These are phyloP conservation scores for Caloboletus firmus DNA, from an alignment of 1,284 basidiomycete species.

Conservation along the genomic window DNA sequence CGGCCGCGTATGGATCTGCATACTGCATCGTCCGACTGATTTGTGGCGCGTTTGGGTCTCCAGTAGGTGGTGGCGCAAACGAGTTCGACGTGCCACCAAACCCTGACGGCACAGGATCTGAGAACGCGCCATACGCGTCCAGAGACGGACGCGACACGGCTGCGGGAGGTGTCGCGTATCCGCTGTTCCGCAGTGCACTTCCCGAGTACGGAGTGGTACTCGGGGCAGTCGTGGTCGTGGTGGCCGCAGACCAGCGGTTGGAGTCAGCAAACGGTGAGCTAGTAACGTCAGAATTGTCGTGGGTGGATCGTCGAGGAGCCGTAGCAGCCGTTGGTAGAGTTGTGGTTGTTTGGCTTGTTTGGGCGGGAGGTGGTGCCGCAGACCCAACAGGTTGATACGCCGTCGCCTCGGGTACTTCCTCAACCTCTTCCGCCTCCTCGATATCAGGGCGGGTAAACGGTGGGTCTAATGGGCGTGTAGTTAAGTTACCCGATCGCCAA, in stretches of 20 bases:
- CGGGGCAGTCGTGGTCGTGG: slow-evolving; percentile 34
- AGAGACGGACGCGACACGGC: slow-evolving; percentile 61
- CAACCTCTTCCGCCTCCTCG: slow-evolving; percentile 44
- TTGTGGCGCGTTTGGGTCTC: slow-evolving; percentile 45
- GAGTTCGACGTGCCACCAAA: slow-evolving; percentile 43
- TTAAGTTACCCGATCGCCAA: slow-evolving; percentile 69
- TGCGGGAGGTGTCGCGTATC: slow-evolving; percentile 31
- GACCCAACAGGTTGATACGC: slow-evolving; percentile 41
- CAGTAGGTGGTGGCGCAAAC: slow-evolving; percentile 34
- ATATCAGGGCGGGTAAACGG: slow-evolving; percentile 61
- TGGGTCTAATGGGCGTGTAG: slow-evolving; percentile 56
- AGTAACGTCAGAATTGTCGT: slow-evolving; percentile 40
- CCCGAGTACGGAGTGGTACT: slow-evolving; percentile 38
- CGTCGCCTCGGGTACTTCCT: slow-evolving; percentile 47
- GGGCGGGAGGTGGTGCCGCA: slow-evolving; percentile 18
- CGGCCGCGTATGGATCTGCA: slow-evolving; percentile 77
- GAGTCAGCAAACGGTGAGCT: slow-evolving; percentile 55
- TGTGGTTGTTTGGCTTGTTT: slow-evolving; percentile 28
- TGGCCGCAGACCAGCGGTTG: slow-evolving; percentile 47
- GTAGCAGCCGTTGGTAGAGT: slow-evolving; percentile 37
- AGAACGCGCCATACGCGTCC: slow-evolving; percentile 86
- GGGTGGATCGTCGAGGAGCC: slow-evolving; percentile 30
- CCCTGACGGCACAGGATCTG: slow-evolving; percentile 74
- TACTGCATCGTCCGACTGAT: slow-evolving; percentile 88
- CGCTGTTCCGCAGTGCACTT: slow-evolving; percentile 25